Evolutionary conservation across 345 rosid genomes (phyloP), one percentile per base, ranked within the genome.

Genomic region (Acer saccharum): DNA sequence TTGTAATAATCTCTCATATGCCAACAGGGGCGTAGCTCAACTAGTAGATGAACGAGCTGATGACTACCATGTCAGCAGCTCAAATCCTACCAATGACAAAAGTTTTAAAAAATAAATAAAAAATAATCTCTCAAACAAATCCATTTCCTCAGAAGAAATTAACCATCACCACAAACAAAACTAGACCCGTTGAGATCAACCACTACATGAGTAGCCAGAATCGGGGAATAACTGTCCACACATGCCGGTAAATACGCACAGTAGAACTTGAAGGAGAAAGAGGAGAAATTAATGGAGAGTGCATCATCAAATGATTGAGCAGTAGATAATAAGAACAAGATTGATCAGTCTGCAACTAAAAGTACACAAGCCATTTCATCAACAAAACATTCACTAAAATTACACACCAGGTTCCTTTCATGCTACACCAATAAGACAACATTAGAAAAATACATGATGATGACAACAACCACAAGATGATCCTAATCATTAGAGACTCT

Each of bases 401-500:
- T 71, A 16, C 84, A 83, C 78, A 77, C 73, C 76, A 41, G 74
- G 69, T 60, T 35, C 39, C 39, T 35, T 35, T 35, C 39, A 73
- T 48, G 66, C 68, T 69, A 77, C 81, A 41, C 71, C 81, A 79
- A 74, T 16, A 74, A 13, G 13, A 70, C 54, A 74, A 50, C 76
- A 68, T 79, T 52, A 74, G 64, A 65, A 76, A 76, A 79, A 52
- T 77, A 81, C 83, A 72, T 7, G 17, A 78, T 12, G 10, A 78
- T 9, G 10, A 43, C 67, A 50, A 79, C 78, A 46, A 64, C 79
- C 71, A 43, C 69, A 43, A 8, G 65, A 74, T 8, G 61, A 66
- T 72, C 79, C 84, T 77, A 86, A 73, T 2, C 23, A 78, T 61
- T 74, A 61, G 66, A 58, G 76, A 60, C 48, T 76, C 80, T 88